Percentiles rank a stretch among this genome's conserved stretches.
Conservation (phyloP, 345 rosid species). For the Euphorbia lathyris region DNA sequence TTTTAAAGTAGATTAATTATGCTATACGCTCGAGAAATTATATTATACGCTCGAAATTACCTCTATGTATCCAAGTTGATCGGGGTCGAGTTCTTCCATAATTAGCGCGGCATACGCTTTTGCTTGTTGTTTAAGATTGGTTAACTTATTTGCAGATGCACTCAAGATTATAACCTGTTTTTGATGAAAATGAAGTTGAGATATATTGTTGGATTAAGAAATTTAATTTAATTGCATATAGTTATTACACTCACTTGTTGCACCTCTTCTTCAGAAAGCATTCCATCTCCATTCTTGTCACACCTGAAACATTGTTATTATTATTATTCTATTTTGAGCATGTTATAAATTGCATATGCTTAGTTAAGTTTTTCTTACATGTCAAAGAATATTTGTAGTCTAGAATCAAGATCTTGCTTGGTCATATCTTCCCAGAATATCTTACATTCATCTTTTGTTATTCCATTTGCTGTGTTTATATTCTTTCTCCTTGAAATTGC, state of each 20-base stretch:
- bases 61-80: conserved; percentile 85
- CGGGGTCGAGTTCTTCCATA: conserved; percentile 99
- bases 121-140: conserved; percentile 68
- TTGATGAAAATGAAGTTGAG: not conserved
- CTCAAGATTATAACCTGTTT: conserved; percentile 70
- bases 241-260: conserved; percentile 49
- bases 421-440: conserved; percentile 91
- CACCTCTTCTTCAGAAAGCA: conserved; percentile 80
- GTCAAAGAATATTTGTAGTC: conserved; percentile 92
- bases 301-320: conserved; percentile 48
- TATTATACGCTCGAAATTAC: conserved; percentile 25
- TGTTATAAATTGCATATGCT: not conserved
- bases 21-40: too few relatives aligned
- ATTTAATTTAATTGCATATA: not conserved
- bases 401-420: conserved; percentile 64
- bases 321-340: not conserved
- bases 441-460: conserved; percentile 57
- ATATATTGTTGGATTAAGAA: too few relatives aligned
- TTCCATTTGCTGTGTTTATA: conserved; percentile 47
- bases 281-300: conserved; percentile 96
- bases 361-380: conserved; percentile 42
- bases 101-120: conserved; percentile 68
- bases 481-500: conserved; percentile 72
- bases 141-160: conserved; percentile 81
- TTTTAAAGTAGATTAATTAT: too few relatives aligned